Evolutionary conservation across 1,284 basidiomycete species (phyloP).

Genomic region (Sphagnurus paluster): DNA sequence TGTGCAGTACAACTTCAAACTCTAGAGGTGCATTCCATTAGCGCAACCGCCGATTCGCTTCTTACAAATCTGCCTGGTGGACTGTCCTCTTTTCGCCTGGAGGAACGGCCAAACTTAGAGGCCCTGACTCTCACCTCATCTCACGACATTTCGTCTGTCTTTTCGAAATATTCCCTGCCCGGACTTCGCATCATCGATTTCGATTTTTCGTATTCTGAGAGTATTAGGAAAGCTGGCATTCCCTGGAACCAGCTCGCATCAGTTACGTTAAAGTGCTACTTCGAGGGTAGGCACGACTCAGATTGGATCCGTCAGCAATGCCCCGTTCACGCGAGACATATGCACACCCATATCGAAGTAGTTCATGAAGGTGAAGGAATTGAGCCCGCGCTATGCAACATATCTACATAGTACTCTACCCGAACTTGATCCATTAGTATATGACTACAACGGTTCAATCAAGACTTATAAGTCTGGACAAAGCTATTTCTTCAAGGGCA

Average conservation of each 20-base stretch:
- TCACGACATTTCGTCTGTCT: neutral
- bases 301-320: neutral
- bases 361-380: neutral
- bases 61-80: neutral
- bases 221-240: neutral
- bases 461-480: constrained; percentile 2
- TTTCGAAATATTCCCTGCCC: neutral
- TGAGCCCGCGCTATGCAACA: too few species aligned
- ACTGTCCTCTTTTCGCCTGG: neutral
- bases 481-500: constrained; percentile 2
- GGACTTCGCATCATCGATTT: neutral
- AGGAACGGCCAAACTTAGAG: neutral
- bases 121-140: neutral
- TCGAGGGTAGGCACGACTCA: neutral
- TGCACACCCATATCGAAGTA: neutral
- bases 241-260: neutral
- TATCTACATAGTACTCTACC: too few species aligned
- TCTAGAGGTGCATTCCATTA: neutral
- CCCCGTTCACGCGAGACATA: neutral
- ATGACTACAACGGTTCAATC: too few species aligned
- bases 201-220: neutral
- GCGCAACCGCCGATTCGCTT: neutral
- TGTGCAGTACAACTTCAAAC: neutral
- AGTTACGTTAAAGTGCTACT: neutral
- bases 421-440: too few species aligned